Evolutionary conservation across 345 rosid species (phyloP).

Genomic region (Camelina sativa): DNA sequence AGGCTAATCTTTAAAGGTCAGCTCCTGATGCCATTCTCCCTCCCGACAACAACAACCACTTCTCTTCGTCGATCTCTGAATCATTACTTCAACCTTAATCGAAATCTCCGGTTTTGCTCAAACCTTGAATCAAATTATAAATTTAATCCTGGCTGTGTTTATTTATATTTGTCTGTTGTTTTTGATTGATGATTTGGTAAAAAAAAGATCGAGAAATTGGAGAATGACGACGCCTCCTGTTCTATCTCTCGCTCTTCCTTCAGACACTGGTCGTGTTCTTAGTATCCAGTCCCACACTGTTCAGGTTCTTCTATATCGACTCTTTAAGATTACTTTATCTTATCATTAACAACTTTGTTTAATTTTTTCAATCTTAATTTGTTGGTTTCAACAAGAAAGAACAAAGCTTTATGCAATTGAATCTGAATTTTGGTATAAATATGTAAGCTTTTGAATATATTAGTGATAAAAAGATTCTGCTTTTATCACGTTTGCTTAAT

Average conservation of each 20-base stretch:
- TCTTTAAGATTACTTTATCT: not conserved
- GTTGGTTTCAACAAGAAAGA: not conserved
- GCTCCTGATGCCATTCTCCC: slow-evolving; percentile 29
- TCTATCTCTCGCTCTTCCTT: slow-evolving; percentile 87
- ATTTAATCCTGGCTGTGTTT: not conserved
- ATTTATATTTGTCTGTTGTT: not conserved
- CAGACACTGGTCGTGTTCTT: slow-evolving; percentile 95
- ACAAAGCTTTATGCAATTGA: not conserved
- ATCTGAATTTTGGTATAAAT: not conserved
- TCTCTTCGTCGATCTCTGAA: not conserved
- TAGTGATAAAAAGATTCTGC: not conserved
- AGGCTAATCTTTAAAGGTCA: slow-evolving; percentile 32
- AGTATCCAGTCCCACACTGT: slow-evolving; percentile 98
- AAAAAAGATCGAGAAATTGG: slow-evolving; percentile 45
- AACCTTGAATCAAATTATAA: not conserved
- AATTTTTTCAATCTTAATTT: not conserved
- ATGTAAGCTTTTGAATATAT: not conserved
- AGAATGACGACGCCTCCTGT: slow-evolving; percentile 81
- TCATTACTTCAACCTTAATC: slow-evolving; percentile 12
- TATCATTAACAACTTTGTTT: not conserved
- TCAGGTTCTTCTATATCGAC: slow-evolving; percentile 53
- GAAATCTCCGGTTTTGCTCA: slow-evolving; percentile 1
- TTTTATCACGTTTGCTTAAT: not conserved
- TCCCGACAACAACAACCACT: slow-evolving; percentile 23
- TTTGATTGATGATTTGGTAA: slow-evolving; percentile 7